Evolutionary conservation across 73 alveolate genomes (phyloP), one percentile per base, ranked within the genome.

Genomic region (Durusdinium trenchii): DNA sequence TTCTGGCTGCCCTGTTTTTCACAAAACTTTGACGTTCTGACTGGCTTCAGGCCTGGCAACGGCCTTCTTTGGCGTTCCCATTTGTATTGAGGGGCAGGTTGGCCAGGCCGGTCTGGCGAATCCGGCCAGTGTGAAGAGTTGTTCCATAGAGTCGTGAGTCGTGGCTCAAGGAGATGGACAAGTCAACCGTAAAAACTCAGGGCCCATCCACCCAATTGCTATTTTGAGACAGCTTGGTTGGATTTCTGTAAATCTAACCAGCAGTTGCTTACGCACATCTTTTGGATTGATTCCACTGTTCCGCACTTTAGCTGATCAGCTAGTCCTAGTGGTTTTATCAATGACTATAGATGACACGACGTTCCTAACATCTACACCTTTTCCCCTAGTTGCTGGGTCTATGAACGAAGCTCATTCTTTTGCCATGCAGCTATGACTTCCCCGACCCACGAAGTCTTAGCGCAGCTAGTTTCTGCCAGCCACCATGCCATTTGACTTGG

Each of bases 41-140:
- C 85, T 0, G 14, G 1, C 28, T 12, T 9, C 46, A 81, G 91
- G 91, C 91, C 91, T 38, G 91, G 91, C 91, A 81, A 81, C 91
- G 91, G 91, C 91, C 18, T 81, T 62, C 67, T 81, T 2, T 81
- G 91, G 91, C 91, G 91, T 30, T 45, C 91, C 30, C 91, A 45
- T 46, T 10, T 81, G 20, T 81, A 81, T 52, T 81, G 91, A 81
- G 67, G 4, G 42, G 57, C 82, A 69, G 82, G 82, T 48, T 2
- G 78, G 78, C 78, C 16, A 62, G 42, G 78, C 78, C 20, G 16
- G 32, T 35, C 38, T 23, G 78, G 78, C 78, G 32, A 5, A 62
- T 7, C 78, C 6, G 20, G 20, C 78, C 43, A 62, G n/a, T n/a
- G n/a, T 23, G 38, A 12, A 40, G 20, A 4, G 42, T 12, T 14